phyloP scores from a whole-genome alignment of 2,329 filamentous ascomycete species.

The Ophidiomyces ophidiicola region DNA sequence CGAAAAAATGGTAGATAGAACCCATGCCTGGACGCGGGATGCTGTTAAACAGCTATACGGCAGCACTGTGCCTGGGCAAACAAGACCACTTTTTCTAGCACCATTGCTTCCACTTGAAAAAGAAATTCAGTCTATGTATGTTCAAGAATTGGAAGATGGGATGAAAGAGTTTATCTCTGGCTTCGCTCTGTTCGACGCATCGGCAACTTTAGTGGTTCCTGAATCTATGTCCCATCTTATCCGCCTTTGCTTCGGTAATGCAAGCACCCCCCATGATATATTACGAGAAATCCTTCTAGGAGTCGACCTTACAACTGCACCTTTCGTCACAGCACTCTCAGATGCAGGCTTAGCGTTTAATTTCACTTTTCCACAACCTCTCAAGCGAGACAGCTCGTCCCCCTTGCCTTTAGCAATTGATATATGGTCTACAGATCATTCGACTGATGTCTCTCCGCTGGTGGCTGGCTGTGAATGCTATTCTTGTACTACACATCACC shows the following conservation, averaged over 20 bases:
- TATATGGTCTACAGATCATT: conserved; percentile 57
- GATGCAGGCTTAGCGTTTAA: conserved; percentile 75
- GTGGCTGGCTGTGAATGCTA: conserved; percentile 60
- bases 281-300: conserved; percentile 65
- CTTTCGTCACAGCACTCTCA: conserved; percentile 61
- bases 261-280: conserved; percentile 60
- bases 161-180: conserved; percentile 47
- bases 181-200: conserved; percentile 66
- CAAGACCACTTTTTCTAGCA: conserved; percentile 52
- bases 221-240: conserved; percentile 51
- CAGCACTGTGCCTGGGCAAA: conserved; percentile 32
- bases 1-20: conserved; percentile 73
- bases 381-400: conserved; percentile 14
- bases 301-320: conserved; percentile 65
- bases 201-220: conserved; percentile 56
- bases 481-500: conserved; percentile 68
- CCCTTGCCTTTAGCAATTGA: conserved; percentile 55
- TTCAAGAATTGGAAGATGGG: conserved; percentile 59
- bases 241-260: conserved; percentile 59
- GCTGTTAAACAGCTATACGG: conserved; percentile 43
- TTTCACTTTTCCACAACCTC: conserved; percentile 55
- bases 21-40: conserved; percentile 65
- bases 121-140: conserved; percentile 65
- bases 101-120: conserved; percentile 62
- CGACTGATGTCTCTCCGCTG: conserved; percentile 52